Evolutionary conservation across 2,329 filamentous ascomycete genomes (phyloP), one percentile per base, ranked within the genome.

Genomic region (Furcasterigmium furcatum): DNA sequence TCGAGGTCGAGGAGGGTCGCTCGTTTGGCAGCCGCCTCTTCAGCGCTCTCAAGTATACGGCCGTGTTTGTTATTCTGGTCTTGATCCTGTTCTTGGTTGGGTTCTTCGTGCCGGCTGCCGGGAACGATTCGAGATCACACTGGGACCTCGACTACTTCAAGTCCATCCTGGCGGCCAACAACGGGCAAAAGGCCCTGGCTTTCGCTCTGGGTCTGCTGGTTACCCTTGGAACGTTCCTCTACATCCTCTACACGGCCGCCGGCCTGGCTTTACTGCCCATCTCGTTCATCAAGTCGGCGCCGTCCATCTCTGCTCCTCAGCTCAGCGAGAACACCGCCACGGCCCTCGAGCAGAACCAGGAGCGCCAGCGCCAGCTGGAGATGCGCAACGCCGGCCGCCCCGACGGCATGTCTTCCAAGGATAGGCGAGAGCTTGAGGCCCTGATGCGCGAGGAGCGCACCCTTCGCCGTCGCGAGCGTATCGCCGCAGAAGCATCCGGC

Each of bases 81-180:
- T 75, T 91, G 40, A 81, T 92, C 38, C 72, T 99, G 13, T 95
- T 99, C 73, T 68, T 96, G 18, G 79, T 97, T 22, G 94, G 94
- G 36, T 96, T 97, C 73, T 96, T 99, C 64, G 84, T 95, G 1
- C 94, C 94, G 0, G 83, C 89, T 5, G 85, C 88, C 5, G 87
- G 82, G 49, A 76, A 84, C 51, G 76, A 77, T 48, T 74, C 74
- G 32, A 81, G 83, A 41, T 77, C 77, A 32, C 82, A 90, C 60
- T 77, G 86, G 58, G 89, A 96, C 57, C 74, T 96, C 46, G 92
- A 96, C 66, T 97, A 91, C 67, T 96, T 96, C 80, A 92, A 88
- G 70, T 81, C 82, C 45, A 73, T 97, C 10, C 72, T 97, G 39
- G 75, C 86, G 1, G 86, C 91, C 62, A 96, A 95, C 62, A 88